phyloP scores from a whole-genome alignment of 495 filamentous ascomycete genomes.

The Talaromyces liani region DNA sequence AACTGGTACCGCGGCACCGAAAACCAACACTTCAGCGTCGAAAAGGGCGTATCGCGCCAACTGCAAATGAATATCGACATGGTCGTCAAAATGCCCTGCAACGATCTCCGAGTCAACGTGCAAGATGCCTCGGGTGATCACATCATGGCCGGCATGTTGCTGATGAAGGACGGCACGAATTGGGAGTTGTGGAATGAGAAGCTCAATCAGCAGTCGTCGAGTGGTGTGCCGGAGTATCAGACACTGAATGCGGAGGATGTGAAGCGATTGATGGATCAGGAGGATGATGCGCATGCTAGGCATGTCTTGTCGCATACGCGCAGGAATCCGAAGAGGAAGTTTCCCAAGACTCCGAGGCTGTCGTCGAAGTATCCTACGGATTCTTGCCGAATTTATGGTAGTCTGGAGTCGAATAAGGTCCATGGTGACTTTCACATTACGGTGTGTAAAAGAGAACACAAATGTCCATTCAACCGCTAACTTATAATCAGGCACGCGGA shows the following conservation, averaged over 20 bases:
- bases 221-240: constrained; percentile 42
- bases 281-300: constrained; percentile 44
- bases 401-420: constrained; percentile 87
- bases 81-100: constrained; percentile 84
- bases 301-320: constrained; percentile 44
- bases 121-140: constrained; percentile 92
- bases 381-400: constrained; percentile 82
- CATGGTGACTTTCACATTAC: constrained; percentile 99
- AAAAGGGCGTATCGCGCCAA: constrained; percentile 79
- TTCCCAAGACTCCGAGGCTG: constrained; percentile 61
- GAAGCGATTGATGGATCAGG: constrained; percentile 35
- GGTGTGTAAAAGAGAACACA: background rate
- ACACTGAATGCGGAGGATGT: constrained; percentile 39
- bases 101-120: constrained; percentile 87
- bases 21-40: constrained; percentile 84
- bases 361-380: constrained; percentile 47
- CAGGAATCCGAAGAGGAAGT: constrained; percentile 43
- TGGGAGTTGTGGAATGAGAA: constrained; percentile 80
- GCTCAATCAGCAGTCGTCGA: constrained; percentile 57
- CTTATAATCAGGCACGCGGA: constrained; percentile 51
- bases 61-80: constrained; percentile 95
- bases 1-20: constrained; percentile 81
- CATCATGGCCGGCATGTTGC: constrained; percentile 70
- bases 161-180: constrained; percentile 67
- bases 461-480: background rate